Evolutionary conservation across 768 basidiomycete genomes (phyloP), one percentile per base, ranked within the genome.

Genomic region (Boletus sp.): DNA sequence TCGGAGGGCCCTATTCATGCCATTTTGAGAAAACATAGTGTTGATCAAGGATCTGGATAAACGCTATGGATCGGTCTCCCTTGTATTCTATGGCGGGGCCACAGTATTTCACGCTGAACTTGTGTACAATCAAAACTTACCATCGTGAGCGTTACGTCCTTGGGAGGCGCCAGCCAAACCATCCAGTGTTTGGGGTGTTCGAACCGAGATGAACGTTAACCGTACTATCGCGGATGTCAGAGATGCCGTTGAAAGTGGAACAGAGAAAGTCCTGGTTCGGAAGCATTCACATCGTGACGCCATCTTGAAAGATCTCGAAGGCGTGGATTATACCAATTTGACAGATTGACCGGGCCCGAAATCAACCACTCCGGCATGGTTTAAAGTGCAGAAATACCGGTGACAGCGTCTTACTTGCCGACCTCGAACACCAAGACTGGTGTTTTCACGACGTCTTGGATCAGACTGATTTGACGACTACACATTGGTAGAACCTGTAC

Each of bases 171-270:
- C 37, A 47, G 46, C 40, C 52, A 45, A 46, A 67, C 64, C 64
- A 66, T 65, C 60, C 64, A 67, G 64, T 66, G 65, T 29, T 32
- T 39, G 47, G 56, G 44, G 37, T 44, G 50, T 51, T 41, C 23
- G 7, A 50, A 39, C 50, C 51, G 54, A 49, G 47, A 25, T 50
- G 29, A 37, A 37, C 29, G n/a, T 50, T 32, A 7, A 15, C 25
- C 29, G 17, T 47, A n/a, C 42, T 19, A 43, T 51, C 19, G 21
- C 23, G 38, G 34, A 45, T 9, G 47, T 32, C 23, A 47, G 50
- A 29, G 23, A 32, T 37, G n/a, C 37, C 34, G 15, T 25, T 7
- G 17, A 29, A 34, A 37, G 45, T 42, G 43, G 41, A 49, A 35
- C 21, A 43, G 11, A 15, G 30, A 33, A 25, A 25, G 43, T n/a